Conservation (phyloP, 2,329 filamentous ascomycete genomes). For the Taxawa tesnikishii region DNA sequence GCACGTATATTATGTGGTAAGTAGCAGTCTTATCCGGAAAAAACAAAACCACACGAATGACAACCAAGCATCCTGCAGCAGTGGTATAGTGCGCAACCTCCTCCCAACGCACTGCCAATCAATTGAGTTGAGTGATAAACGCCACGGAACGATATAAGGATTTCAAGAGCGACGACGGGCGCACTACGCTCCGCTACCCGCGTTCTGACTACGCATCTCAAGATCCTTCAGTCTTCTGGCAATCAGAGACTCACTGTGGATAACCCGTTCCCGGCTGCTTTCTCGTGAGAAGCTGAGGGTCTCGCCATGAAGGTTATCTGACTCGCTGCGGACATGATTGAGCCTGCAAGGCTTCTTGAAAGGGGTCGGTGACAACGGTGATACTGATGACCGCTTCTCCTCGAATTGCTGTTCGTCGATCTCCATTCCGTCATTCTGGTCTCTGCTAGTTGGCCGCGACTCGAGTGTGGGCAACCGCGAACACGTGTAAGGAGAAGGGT, state of each 20-base stretch:
- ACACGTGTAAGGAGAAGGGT: slow-evolving; percentile 14
- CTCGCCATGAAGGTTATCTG: slow-evolving; percentile 6
- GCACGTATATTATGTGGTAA: too few relatives aligned
- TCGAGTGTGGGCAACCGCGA: slow-evolving; percentile 12
- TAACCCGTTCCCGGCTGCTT: slow-evolving; percentile 48
- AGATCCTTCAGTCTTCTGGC: slow-evolving; percentile 56
- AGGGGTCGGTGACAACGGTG: slow-evolving; percentile 2
- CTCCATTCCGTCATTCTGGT: slow-evolving; percentile 15
- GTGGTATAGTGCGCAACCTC: too few relatives aligned
- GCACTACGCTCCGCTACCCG: background rate
- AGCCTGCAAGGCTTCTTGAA: slow-evolving; percentile 1
- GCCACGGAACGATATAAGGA: too few relatives aligned
- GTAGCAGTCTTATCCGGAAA: too few relatives aligned
- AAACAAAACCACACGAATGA: too few relatives aligned
- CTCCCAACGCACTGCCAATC: too few relatives aligned
- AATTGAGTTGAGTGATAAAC: too few relatives aligned
- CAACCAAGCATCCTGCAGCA: too few relatives aligned
- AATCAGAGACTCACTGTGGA: slow-evolving; percentile 48
- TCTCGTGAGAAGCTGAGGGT: slow-evolving; percentile 15
- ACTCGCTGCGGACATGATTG: slow-evolving; percentile 9
- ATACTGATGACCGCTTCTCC: slow-evolving; percentile 9
- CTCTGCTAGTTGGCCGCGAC: slow-evolving; percentile 17
- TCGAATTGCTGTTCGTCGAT: slow-evolving; percentile 9
- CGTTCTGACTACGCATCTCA: slow-evolving; percentile 27
- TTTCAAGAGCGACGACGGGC: too few relatives aligned